Evolutionary conservation across 2,329 filamentous ascomycete species (phyloP), one percentile per base, ranked within the genome.

Genomic region (Fusarium caatingaense): DNA sequence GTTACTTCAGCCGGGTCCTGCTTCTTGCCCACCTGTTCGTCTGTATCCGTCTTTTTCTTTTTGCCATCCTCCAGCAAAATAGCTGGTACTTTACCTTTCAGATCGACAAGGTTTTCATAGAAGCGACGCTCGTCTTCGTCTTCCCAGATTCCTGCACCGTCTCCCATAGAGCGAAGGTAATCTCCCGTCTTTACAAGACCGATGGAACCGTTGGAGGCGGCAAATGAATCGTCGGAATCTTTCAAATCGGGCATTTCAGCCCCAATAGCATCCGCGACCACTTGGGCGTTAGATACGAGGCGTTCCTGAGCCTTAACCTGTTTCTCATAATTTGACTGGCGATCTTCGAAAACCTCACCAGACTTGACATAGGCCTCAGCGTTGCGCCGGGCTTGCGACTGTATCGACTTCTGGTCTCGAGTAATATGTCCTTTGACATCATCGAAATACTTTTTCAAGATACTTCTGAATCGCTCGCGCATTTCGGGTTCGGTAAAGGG

Each of bases 331-430:
- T 94, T 98, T 56, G 94, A 89, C 78, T 99, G 96, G 53, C 96
- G 92, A 76, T 99, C 96, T 78, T 99, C 96, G 70, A 99, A 98
- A 8, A 99, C 95, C 78, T 99, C 96, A 4, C 96, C 96, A 40
- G 96, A 98, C 77, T 98, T 98, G 74, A 99, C 95, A 75, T 99
- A 99, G 8, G 95, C 96, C 80, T 99, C 96, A 1, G 96, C 95
- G 80, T 99, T 99, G 73, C 95, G 94, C 68, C 94, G 93, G 56
- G 93, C 93, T 81, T 99, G 96, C 27, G 88, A 89, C 56, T 90
- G 88, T 42, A 99, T 91, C 42, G 92, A 91, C 79, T 97, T 96
- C 78, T 99, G 96, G 74, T 98, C 94, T n/a, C 93, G 91, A 30
- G 94, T 80, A 30, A 99, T 86, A 76, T 98, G 96, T 18, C 87